These are phyloP conservation scores for Aschersonia sp. DNA, from an alignment of 2,329 filamentous ascomycete species.

Conservation along the genomic window DNA sequence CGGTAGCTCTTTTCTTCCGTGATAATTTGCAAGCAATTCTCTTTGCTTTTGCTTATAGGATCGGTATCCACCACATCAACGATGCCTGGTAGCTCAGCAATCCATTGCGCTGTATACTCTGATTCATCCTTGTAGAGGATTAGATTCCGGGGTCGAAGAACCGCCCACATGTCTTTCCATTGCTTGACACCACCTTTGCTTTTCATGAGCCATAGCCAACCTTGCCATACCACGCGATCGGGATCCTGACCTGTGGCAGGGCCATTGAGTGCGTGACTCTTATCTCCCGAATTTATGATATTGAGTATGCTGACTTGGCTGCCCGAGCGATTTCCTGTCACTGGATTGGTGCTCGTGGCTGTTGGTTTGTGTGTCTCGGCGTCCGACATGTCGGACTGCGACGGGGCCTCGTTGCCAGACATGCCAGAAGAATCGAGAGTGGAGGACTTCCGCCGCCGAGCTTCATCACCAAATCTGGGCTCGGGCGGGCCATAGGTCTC, in stretches of 20 bases:
- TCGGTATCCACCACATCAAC: conserved; percentile 91
- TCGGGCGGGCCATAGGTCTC: conserved; percentile 30
- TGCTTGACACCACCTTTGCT: conserved; percentile 71
- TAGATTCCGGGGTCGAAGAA: conserved; percentile 71
- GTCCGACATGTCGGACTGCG: conserved; percentile 80
- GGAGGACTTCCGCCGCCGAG: conserved; percentile 41
- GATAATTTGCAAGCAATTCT: conserved; percentile 81
- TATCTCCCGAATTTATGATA: not conserved
- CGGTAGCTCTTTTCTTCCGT: conserved; percentile 77
- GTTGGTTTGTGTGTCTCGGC: conserved; percentile 33
- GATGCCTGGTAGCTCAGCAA: conserved; percentile 64
- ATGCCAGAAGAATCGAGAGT: conserved; percentile 48
- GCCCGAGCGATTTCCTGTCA: conserved; percentile 31
- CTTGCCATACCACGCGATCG: conserved; percentile 87
- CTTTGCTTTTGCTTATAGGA: conserved; percentile 70
- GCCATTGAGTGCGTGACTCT: conserved; percentile 5
- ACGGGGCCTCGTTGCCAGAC: conserved; percentile 53
- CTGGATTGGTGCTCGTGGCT: conserved; percentile 17
- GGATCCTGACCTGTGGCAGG: conserved; percentile 45
- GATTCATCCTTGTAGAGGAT: conserved; percentile 86
- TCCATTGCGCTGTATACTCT: conserved; percentile 76
- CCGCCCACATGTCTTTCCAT: conserved; percentile 92
- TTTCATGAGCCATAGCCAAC: conserved; percentile 73
- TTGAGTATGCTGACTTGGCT: conserved; percentile 45
- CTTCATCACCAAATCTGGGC: conserved; percentile 16